A percentile compares a stretch with the other conserved stretches of the same genome.
Evolutionary conservation across 139 green algal species (phyloP).

Genomic region (Auxenochlorella protothecoides): DNA sequence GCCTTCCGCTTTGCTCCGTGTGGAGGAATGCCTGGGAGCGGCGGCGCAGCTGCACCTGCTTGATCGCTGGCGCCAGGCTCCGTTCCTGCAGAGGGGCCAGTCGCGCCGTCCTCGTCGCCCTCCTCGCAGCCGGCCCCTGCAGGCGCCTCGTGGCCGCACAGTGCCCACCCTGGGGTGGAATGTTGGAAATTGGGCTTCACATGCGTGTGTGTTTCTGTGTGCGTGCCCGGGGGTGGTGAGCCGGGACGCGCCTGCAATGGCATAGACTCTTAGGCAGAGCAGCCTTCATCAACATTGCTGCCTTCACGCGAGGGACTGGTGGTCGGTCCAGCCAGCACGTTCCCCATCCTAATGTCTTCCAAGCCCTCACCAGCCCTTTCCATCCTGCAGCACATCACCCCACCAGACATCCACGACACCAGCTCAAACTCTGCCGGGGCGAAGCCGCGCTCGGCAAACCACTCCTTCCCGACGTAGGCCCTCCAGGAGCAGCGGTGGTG

Average conservation of each 20-base stretch:
- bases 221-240: no score
- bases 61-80: conserved; percentile 3
- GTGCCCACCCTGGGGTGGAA: conserved; percentile 43
- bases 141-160: conserved; percentile 55
- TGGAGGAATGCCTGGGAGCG: not conserved
- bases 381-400: not conserved
- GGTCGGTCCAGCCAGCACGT: not conserved
- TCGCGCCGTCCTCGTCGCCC: not conserved
- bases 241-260: no score
- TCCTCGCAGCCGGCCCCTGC: conserved; percentile 8
- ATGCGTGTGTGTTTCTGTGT: no score
- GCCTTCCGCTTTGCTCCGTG: no score
- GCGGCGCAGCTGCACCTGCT: not conserved
- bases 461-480: conserved; percentile 49
- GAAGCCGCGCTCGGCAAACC: conserved; percentile 44
- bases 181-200: no score
- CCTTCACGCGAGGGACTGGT: no score
- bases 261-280: no score
- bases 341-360: not conserved
- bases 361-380: not conserved
- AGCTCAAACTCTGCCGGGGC: conserved; percentile 60
- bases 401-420: conserved; percentile 58
- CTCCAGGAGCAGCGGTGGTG: conserved; percentile 73
- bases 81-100: no score
- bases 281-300: no score